These are phyloP conservation scores for Amyloporia xantha DNA, from an alignment of 768 basidiomycete species.

Conservation along the genomic window DNA sequence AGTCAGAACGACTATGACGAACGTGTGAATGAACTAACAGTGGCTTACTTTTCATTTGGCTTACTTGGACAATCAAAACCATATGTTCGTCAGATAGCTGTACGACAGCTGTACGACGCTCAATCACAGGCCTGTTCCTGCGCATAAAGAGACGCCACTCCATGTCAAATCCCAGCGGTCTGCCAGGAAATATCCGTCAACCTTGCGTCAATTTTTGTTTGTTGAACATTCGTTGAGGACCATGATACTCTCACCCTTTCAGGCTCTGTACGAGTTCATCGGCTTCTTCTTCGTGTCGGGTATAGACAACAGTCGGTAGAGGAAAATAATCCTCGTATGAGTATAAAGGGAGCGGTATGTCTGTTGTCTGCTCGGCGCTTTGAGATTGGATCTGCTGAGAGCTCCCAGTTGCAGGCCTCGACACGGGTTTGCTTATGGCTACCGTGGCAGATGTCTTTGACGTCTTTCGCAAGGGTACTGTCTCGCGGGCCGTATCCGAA, in stretches of 20 bases:
- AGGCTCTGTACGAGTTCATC: slow-evolving; percentile 32
- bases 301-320: slow-evolving; percentile 33
- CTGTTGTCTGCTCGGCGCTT: background rate
- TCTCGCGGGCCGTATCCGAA: too few species aligned
- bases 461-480: background rate
- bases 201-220: too few species aligned
- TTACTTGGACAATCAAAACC: slow-evolving; percentile 43
- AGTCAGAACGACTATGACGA: background rate
- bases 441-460: background rate
- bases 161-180: slow-evolving; percentile 45
- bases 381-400: background rate
- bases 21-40: background rate
- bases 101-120: slow-evolving; percentile 36
- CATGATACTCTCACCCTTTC: too few species aligned
- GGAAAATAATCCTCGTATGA: slow-evolving; percentile 31
- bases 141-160: slow-evolving; percentile 39
- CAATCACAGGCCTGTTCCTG: slow-evolving; percentile 17
- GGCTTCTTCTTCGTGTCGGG: slow-evolving; percentile 34
- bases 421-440: background rate
- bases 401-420: background rate
- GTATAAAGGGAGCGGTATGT: slow-evolving; percentile 25
- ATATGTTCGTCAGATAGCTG: slow-evolving; percentile 38
- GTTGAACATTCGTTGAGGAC: too few species aligned
- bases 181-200: too few species aligned
- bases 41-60: slow-evolving; percentile 37